Evolutionary conservation across 208 protist genomes (phyloP).

Genomic region (Leishmania martiniquensis): DNA sequence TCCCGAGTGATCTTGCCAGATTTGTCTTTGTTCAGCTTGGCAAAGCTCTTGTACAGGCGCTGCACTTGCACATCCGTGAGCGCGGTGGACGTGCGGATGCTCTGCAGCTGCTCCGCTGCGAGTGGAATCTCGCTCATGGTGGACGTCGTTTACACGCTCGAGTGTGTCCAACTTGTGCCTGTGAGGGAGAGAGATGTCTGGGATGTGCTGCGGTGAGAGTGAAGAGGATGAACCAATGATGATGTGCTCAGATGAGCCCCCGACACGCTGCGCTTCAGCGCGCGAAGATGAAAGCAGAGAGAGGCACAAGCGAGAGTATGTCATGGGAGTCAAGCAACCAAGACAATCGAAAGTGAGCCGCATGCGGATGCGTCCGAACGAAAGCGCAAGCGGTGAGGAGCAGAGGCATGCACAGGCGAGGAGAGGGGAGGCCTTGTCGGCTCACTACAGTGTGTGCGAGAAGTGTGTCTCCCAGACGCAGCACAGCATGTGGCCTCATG

Average conservation of each 20-base stretch:
- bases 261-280: background rate
- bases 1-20: conserved; percentile 72
- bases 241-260: background rate
- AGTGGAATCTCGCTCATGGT: conserved; percentile 50
- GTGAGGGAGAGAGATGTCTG: background rate
- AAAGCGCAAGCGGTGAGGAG: background rate
- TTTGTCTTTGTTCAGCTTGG: conserved; percentile 76
- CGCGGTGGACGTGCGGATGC: conserved; percentile 68
- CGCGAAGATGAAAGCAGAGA: background rate
- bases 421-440: background rate
- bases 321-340: background rate
- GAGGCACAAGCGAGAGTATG: background rate
- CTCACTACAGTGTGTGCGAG: background rate
- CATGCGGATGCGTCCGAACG: background rate
- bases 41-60: conserved; percentile 85
- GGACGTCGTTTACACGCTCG: background rate
- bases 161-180: background rate
- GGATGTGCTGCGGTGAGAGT: background rate
- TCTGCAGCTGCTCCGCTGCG: conserved; percentile 57
- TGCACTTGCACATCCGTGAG: conserved; percentile 87
- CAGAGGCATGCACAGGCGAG: background rate
- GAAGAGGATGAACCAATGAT: background rate
- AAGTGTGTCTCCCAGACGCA: background rate
- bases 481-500: background rate
- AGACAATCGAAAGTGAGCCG: no score